Evolutionary conservation across 345 rosid genomes (phyloP), one percentile per base, ranked within the genome.

Genomic region (Orychophragmus violaceus): DNA sequence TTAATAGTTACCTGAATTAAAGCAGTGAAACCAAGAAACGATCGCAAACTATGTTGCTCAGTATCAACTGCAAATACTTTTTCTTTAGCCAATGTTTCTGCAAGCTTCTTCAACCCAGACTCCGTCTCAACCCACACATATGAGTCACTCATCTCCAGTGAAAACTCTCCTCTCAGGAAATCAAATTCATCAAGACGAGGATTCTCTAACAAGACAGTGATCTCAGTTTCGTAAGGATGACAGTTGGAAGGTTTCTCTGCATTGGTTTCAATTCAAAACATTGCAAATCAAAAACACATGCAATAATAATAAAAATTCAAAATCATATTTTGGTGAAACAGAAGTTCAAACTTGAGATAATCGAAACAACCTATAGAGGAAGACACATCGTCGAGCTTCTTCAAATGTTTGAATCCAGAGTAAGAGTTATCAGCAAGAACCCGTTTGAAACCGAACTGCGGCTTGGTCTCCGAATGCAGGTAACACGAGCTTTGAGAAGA

Each of bases 21-120:
- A 79, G 94, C 88, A 13, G 97, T 93, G 76, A 93, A 86, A 16
- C 98, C 96, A 17, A 84, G 85, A 81, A 85, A 93, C 0, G 98
- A 93, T 3, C 86, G 78, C 1, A 87, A 64, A 72, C 96, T 84
- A 72, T 93, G 98, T 57, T 93, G 98, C 76, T 93, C 98, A 0
- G 97, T 93, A 78, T 93, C 98, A 41, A 90, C 88, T 21, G 80
- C 86, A 64, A 93, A 90, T 71, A 78, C 79, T 10, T 54, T 71
- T 62, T 85, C 80, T 67, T 77, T 74, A 8, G 82, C 76, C 69
- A 93, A 76, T 41, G 61, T 61, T 62, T 78, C 78, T 19, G 83
- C 94, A n/a, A 93, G 82, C 56, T 88, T 87, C 72, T 77, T 79
- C 50, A 93, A 74, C 10, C 84, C 85, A 19, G 65, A 71, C 78